phyloP scores from a whole-genome alignment of 1,284 basidiomycete genomes.

The Cutaneotrichosporon spelunceum region DNA sequence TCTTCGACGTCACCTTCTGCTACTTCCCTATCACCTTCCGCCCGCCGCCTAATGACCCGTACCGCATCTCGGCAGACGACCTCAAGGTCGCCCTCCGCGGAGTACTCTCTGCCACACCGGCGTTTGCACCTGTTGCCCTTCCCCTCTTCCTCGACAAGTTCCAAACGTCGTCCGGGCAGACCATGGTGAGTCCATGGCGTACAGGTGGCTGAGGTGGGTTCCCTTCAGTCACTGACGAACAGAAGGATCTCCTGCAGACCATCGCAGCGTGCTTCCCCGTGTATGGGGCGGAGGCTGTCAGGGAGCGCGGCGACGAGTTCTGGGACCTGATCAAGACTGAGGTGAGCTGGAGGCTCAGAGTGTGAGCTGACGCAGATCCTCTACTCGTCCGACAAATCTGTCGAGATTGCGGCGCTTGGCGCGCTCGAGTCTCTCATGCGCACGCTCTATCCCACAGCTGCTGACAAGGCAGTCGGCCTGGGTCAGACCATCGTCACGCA shows the following conservation, averaged over 20 bases:
- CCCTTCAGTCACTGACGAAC: constrained; percentile 10
- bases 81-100: constrained; percentile 65
- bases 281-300: constrained; percentile 66
- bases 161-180: constrained; percentile 71
- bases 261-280: constrained; percentile 72
- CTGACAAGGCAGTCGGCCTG: constrained; percentile 56
- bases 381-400: constrained; percentile 74
- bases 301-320: constrained; percentile 65
- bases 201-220: neutral
- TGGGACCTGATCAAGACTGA: constrained; percentile 87
- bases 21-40: constrained; percentile 99
- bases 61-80: constrained; percentile 86
- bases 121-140: constrained; percentile 79
- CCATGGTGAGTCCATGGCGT: constrained; percentile 63
- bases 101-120: constrained; percentile 74
- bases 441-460: constrained; percentile 61
- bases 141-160: constrained; percentile 92
- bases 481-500: constrained; percentile 73
- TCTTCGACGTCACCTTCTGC: constrained; percentile 96
- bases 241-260: constrained; percentile 79
- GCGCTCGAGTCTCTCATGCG: constrained; percentile 67
- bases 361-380: constrained; percentile 63
- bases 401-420: constrained; percentile 68
- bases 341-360: constrained; percentile 52
- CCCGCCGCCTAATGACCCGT: constrained; percentile 90